Conservation (phyloP, 176 grass and related monocot genomes). For the Cenchrus americanus region DNA sequence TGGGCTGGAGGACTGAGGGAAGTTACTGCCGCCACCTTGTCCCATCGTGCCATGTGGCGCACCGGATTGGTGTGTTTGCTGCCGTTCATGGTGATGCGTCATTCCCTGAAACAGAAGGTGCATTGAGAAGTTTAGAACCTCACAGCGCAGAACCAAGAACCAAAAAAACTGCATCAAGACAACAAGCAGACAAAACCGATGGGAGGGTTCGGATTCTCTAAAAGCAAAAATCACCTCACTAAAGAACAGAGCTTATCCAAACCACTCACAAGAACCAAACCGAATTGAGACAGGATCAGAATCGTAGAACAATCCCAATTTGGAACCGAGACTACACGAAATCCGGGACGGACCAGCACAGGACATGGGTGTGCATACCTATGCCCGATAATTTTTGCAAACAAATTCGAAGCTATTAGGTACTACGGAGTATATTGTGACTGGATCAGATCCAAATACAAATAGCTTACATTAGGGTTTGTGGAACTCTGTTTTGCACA, state of each 20-base stretch:
- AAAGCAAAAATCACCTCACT: not conserved
- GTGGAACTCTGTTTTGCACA: too few relatives aligned
- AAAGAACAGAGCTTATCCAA: not conserved
- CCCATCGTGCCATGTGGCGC: constrained; percentile 55
- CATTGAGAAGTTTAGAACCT: constrained; percentile 11
- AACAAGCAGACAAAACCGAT: not conserved
- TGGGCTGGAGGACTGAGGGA: constrained; percentile 50
- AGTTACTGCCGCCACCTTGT: constrained; percentile 40
- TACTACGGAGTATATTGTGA: too few relatives aligned
- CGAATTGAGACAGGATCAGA: not conserved
- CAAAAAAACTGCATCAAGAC: not conserved
- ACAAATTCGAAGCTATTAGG: too few relatives aligned
- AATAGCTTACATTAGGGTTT: too few relatives aligned
- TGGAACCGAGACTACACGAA: not conserved
- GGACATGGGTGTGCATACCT: too few relatives aligned
- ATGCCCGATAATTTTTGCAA: too few relatives aligned
- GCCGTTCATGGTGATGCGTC: constrained; percentile 67
- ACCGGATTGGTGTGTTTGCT: constrained; percentile 52
- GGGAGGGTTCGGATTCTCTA: not conserved
- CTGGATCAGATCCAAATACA: too few relatives aligned
- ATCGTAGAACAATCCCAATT: not conserved
- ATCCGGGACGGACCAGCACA: not conserved
- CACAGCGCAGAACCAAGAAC: not conserved
- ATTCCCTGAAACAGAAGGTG: constrained; percentile 38
- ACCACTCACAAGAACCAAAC: not conserved